phyloP scores from a whole-genome alignment of 805 yeast species.

The Yarrowia sp. region DNA sequence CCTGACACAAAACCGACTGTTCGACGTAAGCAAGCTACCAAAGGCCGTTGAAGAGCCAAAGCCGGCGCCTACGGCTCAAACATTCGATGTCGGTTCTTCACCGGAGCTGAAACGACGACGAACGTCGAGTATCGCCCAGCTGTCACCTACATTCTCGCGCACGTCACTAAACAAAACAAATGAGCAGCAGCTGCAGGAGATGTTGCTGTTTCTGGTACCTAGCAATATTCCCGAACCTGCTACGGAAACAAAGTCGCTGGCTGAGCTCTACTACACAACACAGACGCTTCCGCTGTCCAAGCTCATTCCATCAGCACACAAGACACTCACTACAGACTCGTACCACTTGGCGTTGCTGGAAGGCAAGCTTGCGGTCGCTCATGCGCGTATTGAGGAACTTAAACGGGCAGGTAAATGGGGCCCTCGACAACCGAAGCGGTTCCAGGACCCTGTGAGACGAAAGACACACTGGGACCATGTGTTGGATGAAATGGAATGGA shows the following conservation, averaged over 20 bases:
- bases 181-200: conserved; percentile 42
- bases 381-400: conserved; percentile 89
- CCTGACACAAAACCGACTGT: conserved; percentile 32
- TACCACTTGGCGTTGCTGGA: conserved; percentile 86
- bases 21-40: conserved; percentile 24
- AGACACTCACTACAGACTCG: conserved; percentile 81
- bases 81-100: conserved; percentile 11
- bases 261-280: conserved; percentile 85
- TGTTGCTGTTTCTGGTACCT: conserved; percentile 48
- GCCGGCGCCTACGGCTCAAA: background rate
- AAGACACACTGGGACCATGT: conserved; percentile 75
- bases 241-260: conserved; percentile 57
- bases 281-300: conserved; percentile 87
- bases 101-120: conserved; percentile 23
- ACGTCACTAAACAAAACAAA: conserved; percentile 15
- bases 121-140: conserved; percentile 23
- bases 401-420: conserved; percentile 91
- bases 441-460: conserved; percentile 65
- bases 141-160: conserved; percentile 21
- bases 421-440: conserved; percentile 78
- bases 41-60: conserved; percentile 14
- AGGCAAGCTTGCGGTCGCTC: conserved; percentile 87
- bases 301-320: conserved; percentile 83
- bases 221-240: conserved; percentile 51
- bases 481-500: conserved; percentile 82